Conservation (phyloP, 139 green algal genomes). For the Chlamydomonas eustigma region DNA sequence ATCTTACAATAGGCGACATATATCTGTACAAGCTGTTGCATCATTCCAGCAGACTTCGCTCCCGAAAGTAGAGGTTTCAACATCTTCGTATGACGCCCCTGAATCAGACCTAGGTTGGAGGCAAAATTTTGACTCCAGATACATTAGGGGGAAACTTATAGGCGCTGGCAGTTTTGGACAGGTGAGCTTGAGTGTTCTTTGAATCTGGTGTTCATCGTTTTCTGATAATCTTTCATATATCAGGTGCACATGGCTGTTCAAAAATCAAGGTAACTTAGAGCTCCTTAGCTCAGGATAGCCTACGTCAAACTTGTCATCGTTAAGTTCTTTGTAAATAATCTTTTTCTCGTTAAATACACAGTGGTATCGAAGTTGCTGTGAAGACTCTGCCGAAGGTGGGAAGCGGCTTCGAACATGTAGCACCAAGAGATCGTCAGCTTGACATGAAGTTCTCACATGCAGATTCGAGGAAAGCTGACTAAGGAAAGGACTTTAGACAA, state of each 20-base stretch:
- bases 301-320: too few species aligned
- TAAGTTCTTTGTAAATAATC: too few species aligned
- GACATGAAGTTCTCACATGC: slow-evolving; percentile 1
- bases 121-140: slow-evolving; percentile 1
- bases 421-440: not conserved
- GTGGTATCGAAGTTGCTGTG: slow-evolving; percentile 6
- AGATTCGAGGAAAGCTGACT: slow-evolving; percentile 43
- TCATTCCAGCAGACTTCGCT: not conserved
- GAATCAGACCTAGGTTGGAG: slow-evolving; percentile 18
- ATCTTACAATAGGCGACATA: not conserved
- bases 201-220: too few species aligned
- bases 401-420: not conserved
- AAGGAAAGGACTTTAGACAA: slow-evolving; percentile 43
- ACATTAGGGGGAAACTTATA: slow-evolving; percentile 32
- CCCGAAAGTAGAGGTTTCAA: not conserved
- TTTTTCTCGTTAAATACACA: too few species aligned
- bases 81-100: not conserved
- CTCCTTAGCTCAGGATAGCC: too few species aligned
- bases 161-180: slow-evolving; percentile 45
- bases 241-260: slow-evolving; percentile 2
- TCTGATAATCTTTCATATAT: too few species aligned
- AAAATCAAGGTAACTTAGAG: not conserved
- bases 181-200: too few species aligned
- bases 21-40: not conserved
- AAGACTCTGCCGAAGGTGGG: slow-evolving; percentile 12